A percentile compares a stretch with the other conserved stretches of the same genome.
phyloP scores from a whole-genome alignment of 2,329 filamentous ascomycete genomes.

The Gaeumannomyces sp. region DNA sequence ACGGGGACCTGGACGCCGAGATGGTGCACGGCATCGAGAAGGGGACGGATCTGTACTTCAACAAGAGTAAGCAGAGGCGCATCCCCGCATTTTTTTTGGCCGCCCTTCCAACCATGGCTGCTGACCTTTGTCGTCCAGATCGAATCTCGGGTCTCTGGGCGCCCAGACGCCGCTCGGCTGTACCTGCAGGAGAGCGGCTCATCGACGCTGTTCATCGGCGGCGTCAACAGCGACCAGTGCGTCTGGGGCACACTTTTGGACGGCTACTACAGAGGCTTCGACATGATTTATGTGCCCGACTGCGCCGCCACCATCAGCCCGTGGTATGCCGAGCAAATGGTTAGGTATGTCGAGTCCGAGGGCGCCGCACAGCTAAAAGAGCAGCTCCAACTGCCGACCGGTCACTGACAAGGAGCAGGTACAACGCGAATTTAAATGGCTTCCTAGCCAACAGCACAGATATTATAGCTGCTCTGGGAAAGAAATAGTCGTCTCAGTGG shows the following conservation, averaged over 20 bases:
- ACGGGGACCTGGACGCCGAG: slow-evolving; percentile 33
- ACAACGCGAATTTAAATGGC: slow-evolving; percentile 26
- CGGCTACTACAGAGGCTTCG: slow-evolving; percentile 47
- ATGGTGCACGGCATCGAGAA: slow-evolving; percentile 20
- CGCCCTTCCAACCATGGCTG: too few species aligned
- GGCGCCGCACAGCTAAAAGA: too few species aligned
- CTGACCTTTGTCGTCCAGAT: slow-evolving; percentile 19
- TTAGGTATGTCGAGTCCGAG: slow-evolving; percentile 14
- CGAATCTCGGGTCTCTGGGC: slow-evolving; percentile 51
- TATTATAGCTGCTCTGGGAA: slow-evolving; percentile 10
- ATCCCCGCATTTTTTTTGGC: background rate
- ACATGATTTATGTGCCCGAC: slow-evolving; percentile 47
- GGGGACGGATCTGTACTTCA: slow-evolving; percentile 37
- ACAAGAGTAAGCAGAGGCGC: slow-evolving; percentile 33
- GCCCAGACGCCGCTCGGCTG: slow-evolving; percentile 34
- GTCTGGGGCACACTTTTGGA: slow-evolving; percentile 49
- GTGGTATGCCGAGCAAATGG: slow-evolving; percentile 28
- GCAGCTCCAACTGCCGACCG: too few species aligned
- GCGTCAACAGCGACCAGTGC: slow-evolving; percentile 56
- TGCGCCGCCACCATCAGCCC: slow-evolving; percentile 43
- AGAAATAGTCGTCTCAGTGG: background rate
- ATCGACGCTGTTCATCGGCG: slow-evolving; percentile 47
- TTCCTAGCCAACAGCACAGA: slow-evolving; percentile 12
- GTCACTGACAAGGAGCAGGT: background rate
- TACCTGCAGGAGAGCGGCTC: slow-evolving; percentile 31